Evolutionary conservation across 331 rosid species (phyloP).

Genomic region (Erythrophleum ivorense): DNA sequence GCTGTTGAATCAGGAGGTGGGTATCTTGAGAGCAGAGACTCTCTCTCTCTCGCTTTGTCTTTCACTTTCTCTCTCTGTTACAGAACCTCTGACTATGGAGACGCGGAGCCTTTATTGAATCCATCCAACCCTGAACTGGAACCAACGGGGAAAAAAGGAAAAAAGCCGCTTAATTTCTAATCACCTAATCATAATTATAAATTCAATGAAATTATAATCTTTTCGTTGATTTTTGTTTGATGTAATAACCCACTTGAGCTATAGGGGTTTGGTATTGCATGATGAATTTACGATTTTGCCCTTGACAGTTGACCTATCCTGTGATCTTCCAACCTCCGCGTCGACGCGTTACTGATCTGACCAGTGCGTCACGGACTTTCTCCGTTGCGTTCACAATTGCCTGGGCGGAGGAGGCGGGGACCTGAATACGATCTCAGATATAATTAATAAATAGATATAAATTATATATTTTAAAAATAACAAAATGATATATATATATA

Average conservation of each 20-base stretch:
- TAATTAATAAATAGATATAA: no score
- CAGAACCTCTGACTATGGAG: slow-evolving; percentile 39
- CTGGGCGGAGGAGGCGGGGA: neutral
- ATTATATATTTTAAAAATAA: no score
- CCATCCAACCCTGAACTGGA: slow-evolving; percentile 42
- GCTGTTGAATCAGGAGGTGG: slow-evolving; percentile 8
- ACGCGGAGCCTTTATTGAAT: slow-evolving; percentile 65
- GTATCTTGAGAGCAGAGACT: neutral
- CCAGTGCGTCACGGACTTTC: neutral
- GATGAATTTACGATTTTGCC: slow-evolving; percentile 32
- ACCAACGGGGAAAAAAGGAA: neutral
- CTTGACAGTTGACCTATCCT: slow-evolving; percentile 53
- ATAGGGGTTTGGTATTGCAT: neutral
- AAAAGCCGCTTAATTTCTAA: slow-evolving; percentile 33
- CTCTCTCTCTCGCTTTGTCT: slow-evolving; percentile 19
- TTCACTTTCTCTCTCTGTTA: neutral
- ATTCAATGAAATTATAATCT: neutral
- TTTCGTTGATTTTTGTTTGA: neutral
- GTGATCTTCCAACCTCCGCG: neutral
- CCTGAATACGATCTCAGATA: no score
- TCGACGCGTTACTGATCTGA: slow-evolving; percentile 32
- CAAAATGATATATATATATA: no score
- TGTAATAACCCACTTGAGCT: neutral
- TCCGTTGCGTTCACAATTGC: slow-evolving; percentile 6
- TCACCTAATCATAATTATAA: neutral